Base-by-base conservation (phyloP, 1,139 yeast species). In the Pichia sp. region DNA sequence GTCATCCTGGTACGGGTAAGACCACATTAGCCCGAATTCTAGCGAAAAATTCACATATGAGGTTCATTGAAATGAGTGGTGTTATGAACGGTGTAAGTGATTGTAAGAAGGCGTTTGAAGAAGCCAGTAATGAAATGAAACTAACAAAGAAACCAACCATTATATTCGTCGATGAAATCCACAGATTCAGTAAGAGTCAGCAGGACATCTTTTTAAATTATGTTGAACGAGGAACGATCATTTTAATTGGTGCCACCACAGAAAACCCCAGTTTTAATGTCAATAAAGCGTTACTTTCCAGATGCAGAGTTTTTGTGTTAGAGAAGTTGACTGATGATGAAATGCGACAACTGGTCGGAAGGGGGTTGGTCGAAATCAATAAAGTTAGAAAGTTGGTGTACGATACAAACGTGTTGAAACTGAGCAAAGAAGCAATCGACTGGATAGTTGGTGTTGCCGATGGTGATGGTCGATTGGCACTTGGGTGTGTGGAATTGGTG, bases 1-100 rank as follows among this genome's bases (percentile, higher is more conserved):
- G 99, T 0, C 87, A 87, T 1, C 96, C 97, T 1, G 98, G 98
- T 0, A 93, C 85, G 2, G 99, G 99, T 0, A 93, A 93, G 62
- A 93, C 99, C 0, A 83, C 98, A 0, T 58, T 78, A 42, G 81
- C 82, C 1, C 62, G 86, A 45, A 81, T 85, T 21, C 72, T 86
- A 9, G 85, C 82, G 1, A 67, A 70, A 31, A 67, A 74, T 1
- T 72, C 85, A 1, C 73, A 76, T 43, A 73, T 77, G 41, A 68
- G 81, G 50, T 86, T 91, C 64, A 77, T 89, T 3, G 98, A 93
- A 63, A 71, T 93, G 34, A 87, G 96, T 36, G 99, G 97, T 0
- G 87, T 96, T 0, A 78, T 83, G 31, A 81, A 87, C 46, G 86
- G 85, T 24, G 77, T 89, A 1, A 71, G 75, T 31, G 91, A 85